A percentile compares a stretch with the other conserved stretches of the same genome.
Evolutionary conservation across 257 asterid species (phyloP).

Genomic region (Solanum ahanhuiri): DNA sequence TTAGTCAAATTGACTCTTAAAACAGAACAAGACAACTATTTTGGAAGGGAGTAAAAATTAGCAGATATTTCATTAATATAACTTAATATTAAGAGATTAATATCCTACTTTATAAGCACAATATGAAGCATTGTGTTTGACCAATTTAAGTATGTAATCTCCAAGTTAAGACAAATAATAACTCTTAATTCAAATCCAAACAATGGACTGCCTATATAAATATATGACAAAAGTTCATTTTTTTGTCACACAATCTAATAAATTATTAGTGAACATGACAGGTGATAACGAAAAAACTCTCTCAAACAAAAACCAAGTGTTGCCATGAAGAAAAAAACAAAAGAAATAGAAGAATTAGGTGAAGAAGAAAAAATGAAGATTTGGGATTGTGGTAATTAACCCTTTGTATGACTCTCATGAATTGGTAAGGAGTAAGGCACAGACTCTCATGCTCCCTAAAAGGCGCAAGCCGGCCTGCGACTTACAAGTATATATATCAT

Average conservation of each 20-base stretch:
- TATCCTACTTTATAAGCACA: neutral
- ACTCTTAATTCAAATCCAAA: neutral
- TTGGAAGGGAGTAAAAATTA: neutral
- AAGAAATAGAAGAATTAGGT: neutral
- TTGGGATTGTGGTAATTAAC: constrained; percentile 57
- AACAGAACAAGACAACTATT: no score
- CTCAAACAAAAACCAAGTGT: neutral
- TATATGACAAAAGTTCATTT: neutral
- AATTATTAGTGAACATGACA: neutral
- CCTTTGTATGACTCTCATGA: constrained; percentile 61
- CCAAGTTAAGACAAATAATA: neutral
- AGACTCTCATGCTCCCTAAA: neutral
- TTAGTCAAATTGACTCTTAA: no score
- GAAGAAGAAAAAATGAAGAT: constrained; percentile 1
- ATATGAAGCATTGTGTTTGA: neutral
- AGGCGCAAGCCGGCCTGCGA: neutral
- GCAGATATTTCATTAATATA: neutral
- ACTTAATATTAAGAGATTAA: neutral
- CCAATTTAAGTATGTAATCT: neutral
- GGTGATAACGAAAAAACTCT: neutral
- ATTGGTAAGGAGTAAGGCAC: constrained; percentile 7
- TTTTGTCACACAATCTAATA: neutral
- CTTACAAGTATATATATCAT: no score
- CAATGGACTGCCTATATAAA: neutral
- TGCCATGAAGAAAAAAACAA: neutral